Conservation (phyloP, 768 basidiomycete species). For the Suillus placidus region DNA sequence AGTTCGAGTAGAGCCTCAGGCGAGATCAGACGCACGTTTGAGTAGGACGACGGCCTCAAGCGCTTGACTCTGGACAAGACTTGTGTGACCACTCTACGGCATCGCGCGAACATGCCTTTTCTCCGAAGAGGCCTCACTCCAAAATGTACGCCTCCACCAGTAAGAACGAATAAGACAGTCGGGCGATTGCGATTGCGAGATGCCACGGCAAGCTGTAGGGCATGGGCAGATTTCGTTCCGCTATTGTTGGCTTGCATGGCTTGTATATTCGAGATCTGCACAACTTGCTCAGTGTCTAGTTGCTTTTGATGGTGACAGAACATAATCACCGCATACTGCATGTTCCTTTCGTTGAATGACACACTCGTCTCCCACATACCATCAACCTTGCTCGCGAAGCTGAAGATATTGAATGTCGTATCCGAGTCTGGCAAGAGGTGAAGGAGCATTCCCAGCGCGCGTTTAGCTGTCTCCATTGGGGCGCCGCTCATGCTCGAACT, state of each 20-base stretch:
- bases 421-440: constrained; percentile 46
- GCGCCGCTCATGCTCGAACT: constrained; percentile 53
- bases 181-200: constrained; percentile 39
- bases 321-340: constrained; percentile 41
- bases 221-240: constrained; percentile 52
- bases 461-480: constrained; percentile 50
- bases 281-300: constrained; percentile 16
- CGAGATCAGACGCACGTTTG: constrained; percentile 13
- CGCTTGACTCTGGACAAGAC: background rate
- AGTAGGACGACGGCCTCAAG: background rate
- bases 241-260: constrained; percentile 45
- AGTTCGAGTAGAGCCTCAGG: background rate
- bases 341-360: constrained; percentile 31
- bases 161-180: constrained; percentile 57
- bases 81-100: background rate
- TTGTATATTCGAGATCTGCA: constrained; percentile 43
- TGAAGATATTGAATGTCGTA: constrained; percentile 58
- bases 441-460: constrained; percentile 49
- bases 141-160: constrained; percentile 51
- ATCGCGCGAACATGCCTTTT: background rate
- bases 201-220: constrained; percentile 42
- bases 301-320: background rate
- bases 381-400: constrained; percentile 42
- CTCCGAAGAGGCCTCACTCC: background rate
- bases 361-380: constrained; percentile 41